Percentiles rank a stretch among this genome's conserved stretches.
phyloP scores from a whole-genome alignment of 1,284 basidiomycete genomes.

The Pseudozyma thailandica region DNA sequence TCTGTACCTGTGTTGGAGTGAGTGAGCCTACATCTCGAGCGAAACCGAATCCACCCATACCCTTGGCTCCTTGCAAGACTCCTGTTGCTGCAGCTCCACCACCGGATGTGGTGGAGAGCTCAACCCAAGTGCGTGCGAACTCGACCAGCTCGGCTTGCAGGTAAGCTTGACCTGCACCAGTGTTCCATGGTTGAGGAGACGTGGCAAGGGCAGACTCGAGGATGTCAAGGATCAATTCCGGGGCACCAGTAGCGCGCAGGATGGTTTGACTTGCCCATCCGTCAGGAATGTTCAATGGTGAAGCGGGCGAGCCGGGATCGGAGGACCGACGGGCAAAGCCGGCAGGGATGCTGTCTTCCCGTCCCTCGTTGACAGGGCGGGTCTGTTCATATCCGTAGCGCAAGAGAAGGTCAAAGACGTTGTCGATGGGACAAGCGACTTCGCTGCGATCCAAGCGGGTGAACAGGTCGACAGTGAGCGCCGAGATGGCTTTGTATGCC shows the following conservation, averaged over 20 bases:
- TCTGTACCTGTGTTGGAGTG: slow-evolving; percentile 18
- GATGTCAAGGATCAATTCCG: slow-evolving; percentile 82
- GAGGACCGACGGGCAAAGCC: slow-evolving; percentile 15
- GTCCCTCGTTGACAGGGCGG: background rate
- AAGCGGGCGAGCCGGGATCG: background rate
- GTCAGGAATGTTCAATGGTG: slow-evolving; percentile 53
- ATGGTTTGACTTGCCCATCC: slow-evolving; percentile 85
- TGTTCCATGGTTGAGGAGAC: slow-evolving; percentile 62
- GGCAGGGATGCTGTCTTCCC: slow-evolving; percentile 37
- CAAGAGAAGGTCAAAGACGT: slow-evolving; percentile 56
- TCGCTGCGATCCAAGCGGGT: slow-evolving; percentile 44
- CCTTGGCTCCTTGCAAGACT: no score
- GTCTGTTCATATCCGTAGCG: slow-evolving; percentile 57
- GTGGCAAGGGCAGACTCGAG: slow-evolving; percentile 83
- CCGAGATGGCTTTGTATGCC: slow-evolving; percentile 47
- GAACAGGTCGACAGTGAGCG: slow-evolving; percentile 49
- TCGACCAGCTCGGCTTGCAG: slow-evolving; percentile 56
- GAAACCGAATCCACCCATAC: slow-evolving; percentile 9
- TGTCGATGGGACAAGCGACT: slow-evolving; percentile 63
- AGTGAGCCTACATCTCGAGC: slow-evolving; percentile 15
- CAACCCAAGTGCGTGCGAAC: slow-evolving; percentile 51
- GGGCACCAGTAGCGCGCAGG: slow-evolving; percentile 79
- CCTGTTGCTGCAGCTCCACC: slow-evolving; percentile 1
- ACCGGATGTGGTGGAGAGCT: slow-evolving; percentile 32
- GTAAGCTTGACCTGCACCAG: slow-evolving; percentile 44